Evolutionary conservation across 805 yeast species (phyloP).

Genomic region (Saturnispora besseyi): DNA sequence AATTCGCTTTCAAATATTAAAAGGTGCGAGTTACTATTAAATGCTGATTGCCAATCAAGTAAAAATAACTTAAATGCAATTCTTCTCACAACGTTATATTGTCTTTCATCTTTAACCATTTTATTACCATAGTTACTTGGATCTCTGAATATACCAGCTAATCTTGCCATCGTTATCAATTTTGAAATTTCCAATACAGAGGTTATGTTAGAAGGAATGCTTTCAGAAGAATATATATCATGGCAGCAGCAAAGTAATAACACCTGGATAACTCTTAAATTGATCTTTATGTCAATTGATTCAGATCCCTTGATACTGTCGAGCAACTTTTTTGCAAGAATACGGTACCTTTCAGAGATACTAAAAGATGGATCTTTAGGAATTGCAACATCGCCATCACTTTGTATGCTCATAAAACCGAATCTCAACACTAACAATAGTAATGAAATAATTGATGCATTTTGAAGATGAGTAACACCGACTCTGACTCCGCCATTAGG

Average conservation of each 20-base stretch:
- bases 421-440: constrained; percentile 34
- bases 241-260: constrained; percentile 34
- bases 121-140: constrained; percentile 31
- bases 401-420: constrained; percentile 29
- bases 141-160: constrained; percentile 37
- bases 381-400: constrained; percentile 14
- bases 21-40: constrained; percentile 39
- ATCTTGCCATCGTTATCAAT: constrained; percentile 36
- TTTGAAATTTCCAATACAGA: constrained; percentile 32
- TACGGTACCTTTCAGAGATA: constrained; percentile 16
- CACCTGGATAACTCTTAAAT: constrained; percentile 38
- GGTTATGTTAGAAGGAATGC: constrained; percentile 37
- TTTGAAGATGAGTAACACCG: constrained; percentile 20
- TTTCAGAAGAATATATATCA: constrained; percentile 36
- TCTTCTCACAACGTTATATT: constrained; percentile 40
- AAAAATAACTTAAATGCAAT: constrained; percentile 37
- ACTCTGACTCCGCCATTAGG: constrained; percentile 17
- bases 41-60: constrained; percentile 35
- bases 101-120: constrained; percentile 28
- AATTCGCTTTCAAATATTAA: constrained; percentile 31
- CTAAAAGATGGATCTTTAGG: constrained; percentile 21
- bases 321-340: constrained; percentile 33
- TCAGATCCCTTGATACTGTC: constrained; percentile 25
- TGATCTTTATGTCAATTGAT: constrained; percentile 31
- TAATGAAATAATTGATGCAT: constrained; percentile 29